Base-by-base conservation (phyloP, 768 basidiomycete species). In the Trametes maxima region DNA sequence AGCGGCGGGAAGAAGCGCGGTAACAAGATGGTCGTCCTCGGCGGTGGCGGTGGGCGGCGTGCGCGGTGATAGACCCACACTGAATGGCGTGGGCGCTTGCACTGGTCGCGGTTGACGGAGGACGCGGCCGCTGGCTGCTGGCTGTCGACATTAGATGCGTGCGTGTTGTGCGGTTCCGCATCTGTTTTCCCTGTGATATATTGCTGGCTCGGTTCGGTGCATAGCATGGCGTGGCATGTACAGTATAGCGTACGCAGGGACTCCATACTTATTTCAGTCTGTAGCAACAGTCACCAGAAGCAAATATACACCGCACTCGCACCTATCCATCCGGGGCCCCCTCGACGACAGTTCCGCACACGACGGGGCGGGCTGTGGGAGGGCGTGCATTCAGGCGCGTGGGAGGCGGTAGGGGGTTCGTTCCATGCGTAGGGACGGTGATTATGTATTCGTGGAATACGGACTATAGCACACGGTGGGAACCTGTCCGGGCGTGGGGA, bases 11-110 rank as follows among this genome's bases (percentile, higher is more conserved):
- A 83, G 79, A 88, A 85, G 76, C 79, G 82, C 56, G 78, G 80
- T 58, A 82, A 80, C 63, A 85, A 81, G 66, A 75, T 92, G 61
- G 86, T 93, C n/a, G 81, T 93, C 2, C 77, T 92, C 8, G 88
- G 90, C 0, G 79, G 88, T 39, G 84, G 85, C 19, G 82, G 80
- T 14, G 79, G 84, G 5, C 50, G 70, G 52, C 78, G 86, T 7
- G 62, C 57, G 17, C 62, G 62, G 46, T 63, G 51, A 62, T 12
- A 21, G 19, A 36, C 6, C 12, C 33, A 2, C 33, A 5, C 17
- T 35, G 33, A 19, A 6, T 49, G 28, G 5, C 44, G 5, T 19
- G 5, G 45, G 45, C 19, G 24, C 21, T 45, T 45, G 17, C 10
- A 45, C 17, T 40, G 44, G 12, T 25, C 11, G 53, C 33, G 17